Conservation (phyloP, 192 early-diverging fungal species). For the Gryganskiella cystojenkinii region DNA sequence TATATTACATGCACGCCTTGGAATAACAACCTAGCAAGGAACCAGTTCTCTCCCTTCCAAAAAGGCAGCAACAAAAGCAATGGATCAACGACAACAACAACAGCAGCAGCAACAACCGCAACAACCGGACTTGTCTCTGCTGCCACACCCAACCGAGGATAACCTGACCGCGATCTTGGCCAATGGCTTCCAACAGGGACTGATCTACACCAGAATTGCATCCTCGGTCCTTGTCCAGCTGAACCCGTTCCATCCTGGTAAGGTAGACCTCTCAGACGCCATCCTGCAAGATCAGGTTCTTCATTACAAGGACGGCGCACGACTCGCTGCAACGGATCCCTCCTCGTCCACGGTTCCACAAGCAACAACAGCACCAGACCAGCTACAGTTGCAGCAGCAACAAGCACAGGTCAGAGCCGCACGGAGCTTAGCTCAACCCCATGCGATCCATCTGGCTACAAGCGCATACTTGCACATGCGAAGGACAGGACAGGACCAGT, state of each 20-base stretch:
- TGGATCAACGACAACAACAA: constrained; percentile 29
- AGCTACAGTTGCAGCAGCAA: constrained; percentile 6
- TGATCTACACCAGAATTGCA: constrained; percentile 77
- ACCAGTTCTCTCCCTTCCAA: not conserved
- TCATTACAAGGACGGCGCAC: constrained; percentile 70
- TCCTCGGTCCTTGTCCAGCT: constrained; percentile 76
- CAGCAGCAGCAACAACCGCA: constrained; percentile 27
- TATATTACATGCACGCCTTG: not conserved
- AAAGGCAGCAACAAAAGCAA: not conserved
- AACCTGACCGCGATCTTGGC: constrained; percentile 57
- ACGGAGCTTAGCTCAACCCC: constrained; percentile 63
- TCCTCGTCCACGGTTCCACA: not conserved
- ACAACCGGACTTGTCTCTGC: constrained; percentile 35
- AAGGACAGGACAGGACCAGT: constrained; percentile 89
- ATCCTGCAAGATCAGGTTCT: constrained; percentile 79
- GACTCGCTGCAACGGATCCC: not conserved
- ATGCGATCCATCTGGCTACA: constrained; percentile 86
- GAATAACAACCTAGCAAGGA: not conserved
- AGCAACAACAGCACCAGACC: constrained; percentile 6
- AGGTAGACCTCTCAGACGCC: constrained; percentile 63
- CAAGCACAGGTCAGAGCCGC: not conserved
- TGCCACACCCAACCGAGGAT: constrained; percentile 41
- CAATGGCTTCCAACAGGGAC: constrained; percentile 63
- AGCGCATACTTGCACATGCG: constrained; percentile 91
- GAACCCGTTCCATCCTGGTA: constrained; percentile 70